Evolutionary conservation across 2,329 filamentous ascomycete species (phyloP), one percentile per base, ranked within the genome.

Genomic region (Akanthomyces muscarius): DNA sequence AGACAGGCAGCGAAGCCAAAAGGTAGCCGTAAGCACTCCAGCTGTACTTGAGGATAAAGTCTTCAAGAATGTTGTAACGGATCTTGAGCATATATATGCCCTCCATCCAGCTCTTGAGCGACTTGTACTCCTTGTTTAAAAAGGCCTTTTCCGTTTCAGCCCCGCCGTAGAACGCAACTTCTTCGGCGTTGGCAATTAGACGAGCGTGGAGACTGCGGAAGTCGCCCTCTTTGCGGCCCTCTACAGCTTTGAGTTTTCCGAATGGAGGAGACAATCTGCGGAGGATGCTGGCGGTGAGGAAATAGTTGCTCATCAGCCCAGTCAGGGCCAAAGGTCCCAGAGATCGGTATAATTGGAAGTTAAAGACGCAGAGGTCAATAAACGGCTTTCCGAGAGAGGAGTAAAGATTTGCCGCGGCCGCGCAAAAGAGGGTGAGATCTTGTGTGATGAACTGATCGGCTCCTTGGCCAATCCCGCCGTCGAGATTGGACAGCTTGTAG

Each of bases 1-100:
- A 99, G 54, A 98, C 89, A 0, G 95, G 95, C 13, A 99, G 81
- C 3, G 94, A 96, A 1, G 94, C 95, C 63, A 99, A 83, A 42
- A 98, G 83, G 71, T 99, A 99, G 42, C 95, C 95, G 72, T 97
- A 97, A 0, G 95, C 95, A 66, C 93, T 98, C 95, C 95, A 99
- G 67, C 92, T 95, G 74, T 99, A 99, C 75, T 99, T 99, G 64
- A 99, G 80, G 55, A 99, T 92, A 71, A 99, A 97, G 74, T 99
- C 95, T 73, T 99, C 95, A 0, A 99, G 86, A 80, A 99, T 99
- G 74, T 98, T 99, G 80, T 99, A 99, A 18, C 92, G 89, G 68
- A 99, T 97, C 77, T 97, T 97, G 68, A 98, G 87, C 75, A 92
- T 93, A 77, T 99, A 99, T 67, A 99, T 97, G 51, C 91, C 89